Conservation (phyloP, 441 rosid species). For the Pelargonium cotyledonis region DNA sequence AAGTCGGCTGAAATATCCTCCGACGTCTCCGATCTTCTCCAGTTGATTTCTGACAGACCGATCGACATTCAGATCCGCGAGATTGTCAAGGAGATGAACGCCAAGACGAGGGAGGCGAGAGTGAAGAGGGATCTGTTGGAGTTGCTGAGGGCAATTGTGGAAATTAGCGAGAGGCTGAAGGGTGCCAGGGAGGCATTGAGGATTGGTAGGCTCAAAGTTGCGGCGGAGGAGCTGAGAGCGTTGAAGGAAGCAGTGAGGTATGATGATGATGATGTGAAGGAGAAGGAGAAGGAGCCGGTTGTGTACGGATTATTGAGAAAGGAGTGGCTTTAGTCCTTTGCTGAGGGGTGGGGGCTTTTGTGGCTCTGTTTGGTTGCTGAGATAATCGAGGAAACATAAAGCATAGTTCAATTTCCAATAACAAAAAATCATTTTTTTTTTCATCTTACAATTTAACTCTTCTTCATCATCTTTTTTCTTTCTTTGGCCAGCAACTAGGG, state of each 20-base stretch:
- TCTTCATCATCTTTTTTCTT: background rate
- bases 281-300: constrained; percentile 61
- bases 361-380: constrained; percentile 21
- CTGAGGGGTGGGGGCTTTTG: constrained; percentile 40
- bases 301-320: constrained; percentile 61
- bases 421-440: background rate
- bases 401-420: background rate
- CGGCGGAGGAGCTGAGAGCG: constrained; percentile 65
- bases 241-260: constrained; percentile 60
- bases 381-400: constrained; percentile 12
- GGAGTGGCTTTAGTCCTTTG: constrained; percentile 78
- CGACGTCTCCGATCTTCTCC: constrained; percentile 40
- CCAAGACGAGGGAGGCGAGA: constrained; percentile 50
- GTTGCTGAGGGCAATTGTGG: constrained; percentile 51
- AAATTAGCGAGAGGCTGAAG: constrained; percentile 56
- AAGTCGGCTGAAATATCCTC: constrained; percentile 38
- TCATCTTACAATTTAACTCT: too few relatives aligned
- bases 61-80: constrained; percentile 59
- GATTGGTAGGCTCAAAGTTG: constrained; percentile 52
- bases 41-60: constrained; percentile 48
- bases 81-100: constrained; percentile 48
- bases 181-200: constrained; percentile 49
- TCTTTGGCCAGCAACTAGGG: background rate
- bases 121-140: constrained; percentile 57
- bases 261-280: constrained; percentile 35